Evolutionary conservation across 805 yeast species (phyloP), one percentile per base, ranked within the genome.

Genomic region (Myxozyma sirexii): DNA sequence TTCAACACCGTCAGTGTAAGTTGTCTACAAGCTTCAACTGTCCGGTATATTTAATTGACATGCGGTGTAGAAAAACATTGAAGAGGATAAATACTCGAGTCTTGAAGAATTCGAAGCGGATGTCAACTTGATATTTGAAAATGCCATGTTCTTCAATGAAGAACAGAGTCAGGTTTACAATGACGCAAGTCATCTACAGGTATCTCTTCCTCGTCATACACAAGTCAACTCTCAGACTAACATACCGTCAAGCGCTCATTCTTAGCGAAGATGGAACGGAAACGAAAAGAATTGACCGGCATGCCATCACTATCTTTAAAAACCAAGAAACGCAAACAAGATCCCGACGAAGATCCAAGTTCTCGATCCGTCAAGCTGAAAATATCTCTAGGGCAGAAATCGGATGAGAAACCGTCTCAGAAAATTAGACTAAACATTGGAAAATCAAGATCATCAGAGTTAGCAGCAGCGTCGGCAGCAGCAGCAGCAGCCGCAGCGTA

Each of bases 81-180:
- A 81, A 17, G 73, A 72, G 17, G 82, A 84, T 24, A 78, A 81
- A 31, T 82, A 83, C 60, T 76, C 79, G 2, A 80, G 81, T 41
- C 79, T 90, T 58, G 82, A 80, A 38, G 83, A 79, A 50, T 88
- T 90, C 68, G 75, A 80, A 57, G 79, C 78, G 21, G 87, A 85
- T 53, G 77, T 87, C 5, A 75, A 77, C 29, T 75, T 86, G 54
- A 85, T 93, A 13, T 91, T 92, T 75, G 70, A 78, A 46, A 94
- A 94, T 73, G 96, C 97, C 1, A 84, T 84, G 69, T 72, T 80
- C 0, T 93, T 85, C 74, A 93, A 92, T 72, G 87, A 84, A 60
- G 87, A 87, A 54, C 83, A 82, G 1, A 83, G 94, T 54, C 78
- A 83, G 54, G 85, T 92, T 42, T 84, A 84, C 69, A 82, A 82